A percentile compares a stretch with the other conserved stretches of the same genome.
These are phyloP conservation scores for Fusarium pseudonygamai DNA, from an alignment of 2,329 filamentous ascomycete species.

Conservation along the genomic window DNA sequence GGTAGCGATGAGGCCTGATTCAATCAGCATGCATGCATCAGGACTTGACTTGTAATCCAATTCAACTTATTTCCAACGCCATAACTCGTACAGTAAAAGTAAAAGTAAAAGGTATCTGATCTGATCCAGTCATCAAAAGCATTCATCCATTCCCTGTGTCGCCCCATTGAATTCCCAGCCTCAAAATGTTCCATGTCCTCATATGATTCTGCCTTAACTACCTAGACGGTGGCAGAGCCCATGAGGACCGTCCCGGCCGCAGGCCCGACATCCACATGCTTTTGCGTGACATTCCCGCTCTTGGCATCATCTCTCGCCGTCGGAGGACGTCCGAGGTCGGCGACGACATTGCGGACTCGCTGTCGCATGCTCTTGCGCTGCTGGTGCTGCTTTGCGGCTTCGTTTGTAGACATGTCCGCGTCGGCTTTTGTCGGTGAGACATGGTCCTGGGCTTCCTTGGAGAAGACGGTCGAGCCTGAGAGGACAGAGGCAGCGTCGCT, in stretches of 20 bases:
- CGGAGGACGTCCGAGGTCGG: conserved; percentile 47
- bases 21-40: neutral
- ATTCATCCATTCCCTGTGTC: neutral
- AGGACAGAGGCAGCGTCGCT: conserved; percentile 45
- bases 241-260: conserved; percentile 38
- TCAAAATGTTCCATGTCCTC: neutral
- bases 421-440: conserved; percentile 18
- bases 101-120: neutral
- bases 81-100: neutral
- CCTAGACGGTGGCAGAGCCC: conserved; percentile 33
- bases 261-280: conserved; percentile 43
- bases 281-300: conserved; percentile 44
- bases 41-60: neutral
- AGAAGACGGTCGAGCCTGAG: conserved; percentile 45
- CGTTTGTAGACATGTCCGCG: neutral
- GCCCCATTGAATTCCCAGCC: neutral
- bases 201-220: neutral
- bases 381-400: conserved; percentile 7
- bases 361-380: conserved; percentile 45
- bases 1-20: neutral
- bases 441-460: conserved; percentile 37
- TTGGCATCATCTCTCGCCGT: conserved; percentile 47
- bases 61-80: conserved; percentile 3
- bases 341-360: conserved; percentile 47
- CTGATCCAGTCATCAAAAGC: neutral